A percentile compares a stretch with the other conserved stretches of the same genome.
These are phyloP conservation scores for Russula sp. DNA, from an alignment of 768 basidiomycete genomes.

Conservation along the genomic window DNA sequence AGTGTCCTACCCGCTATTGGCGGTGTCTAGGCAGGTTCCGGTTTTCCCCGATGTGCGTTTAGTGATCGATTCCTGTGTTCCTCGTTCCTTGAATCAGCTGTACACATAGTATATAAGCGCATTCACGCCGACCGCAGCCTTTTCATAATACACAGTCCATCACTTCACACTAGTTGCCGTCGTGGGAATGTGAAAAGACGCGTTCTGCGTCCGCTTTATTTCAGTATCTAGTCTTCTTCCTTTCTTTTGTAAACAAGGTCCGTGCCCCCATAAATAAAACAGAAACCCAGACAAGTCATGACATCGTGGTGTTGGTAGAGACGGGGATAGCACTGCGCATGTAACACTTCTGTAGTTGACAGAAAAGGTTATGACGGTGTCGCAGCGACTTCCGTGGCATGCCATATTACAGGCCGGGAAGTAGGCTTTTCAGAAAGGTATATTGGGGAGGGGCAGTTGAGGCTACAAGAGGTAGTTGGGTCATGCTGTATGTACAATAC, in stretches of 20 bases:
- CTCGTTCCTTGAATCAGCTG: neutral
- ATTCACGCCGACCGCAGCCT: conserved; percentile 7
- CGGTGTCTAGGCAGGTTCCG: neutral
- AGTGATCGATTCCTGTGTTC: neutral
- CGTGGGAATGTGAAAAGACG: conserved; percentile 6
- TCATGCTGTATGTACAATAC: conserved; percentile 24
- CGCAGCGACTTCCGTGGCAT: neutral
- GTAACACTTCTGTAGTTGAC: conserved; percentile 1
- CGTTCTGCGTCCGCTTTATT: conserved; percentile 19
- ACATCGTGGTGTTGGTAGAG: conserved; percentile 3
- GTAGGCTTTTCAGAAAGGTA: conserved; percentile 18
- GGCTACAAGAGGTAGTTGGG: conserved; percentile 21
- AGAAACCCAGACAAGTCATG: conserved; percentile 12
- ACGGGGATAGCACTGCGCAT: conserved; percentile 1
- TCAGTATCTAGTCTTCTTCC: conserved; percentile 19
- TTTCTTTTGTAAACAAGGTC: conserved; percentile 16
- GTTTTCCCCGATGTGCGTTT: neutral
- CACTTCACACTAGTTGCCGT: neutral
- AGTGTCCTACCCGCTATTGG: neutral
- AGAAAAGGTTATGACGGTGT: neutral
- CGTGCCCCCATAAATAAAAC: conserved; percentile 16
- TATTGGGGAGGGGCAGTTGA: conserved; percentile 17
- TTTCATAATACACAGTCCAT: neutral
- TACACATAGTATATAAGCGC: neutral
- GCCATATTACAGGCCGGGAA: neutral